These are phyloP conservation scores for Ogataea sp. DNA, from an alignment of 805 yeast genomes.

Conservation along the genomic window DNA sequence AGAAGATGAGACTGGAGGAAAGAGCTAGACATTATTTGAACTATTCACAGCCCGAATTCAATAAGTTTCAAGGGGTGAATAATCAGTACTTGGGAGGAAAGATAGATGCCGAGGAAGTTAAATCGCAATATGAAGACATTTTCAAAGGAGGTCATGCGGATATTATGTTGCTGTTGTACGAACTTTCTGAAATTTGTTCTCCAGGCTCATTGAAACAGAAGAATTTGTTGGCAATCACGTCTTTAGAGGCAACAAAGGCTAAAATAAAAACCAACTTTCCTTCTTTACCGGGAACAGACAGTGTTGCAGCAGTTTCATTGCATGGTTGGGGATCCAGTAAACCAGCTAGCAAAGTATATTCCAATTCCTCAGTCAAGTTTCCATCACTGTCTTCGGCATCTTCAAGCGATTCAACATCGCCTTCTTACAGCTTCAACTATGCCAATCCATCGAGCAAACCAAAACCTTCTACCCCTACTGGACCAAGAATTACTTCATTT, in stretches of 20 bases:
- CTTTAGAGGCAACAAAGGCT: constrained; percentile 16
- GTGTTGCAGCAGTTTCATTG: constrained; percentile 1
- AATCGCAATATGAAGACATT: constrained; percentile 36
- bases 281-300: constrained; percentile 27
- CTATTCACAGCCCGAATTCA: constrained; percentile 39
- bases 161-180: constrained; percentile 47
- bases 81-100: constrained; percentile 35
- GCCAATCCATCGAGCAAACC: constrained; percentile 16
- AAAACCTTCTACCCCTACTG: constrained; percentile 3
- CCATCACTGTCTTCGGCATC: background rate
- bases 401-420: background rate
- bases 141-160: constrained; percentile 42
- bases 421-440: background rate
- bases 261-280: constrained; percentile 39
- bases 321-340: constrained; percentile 6
- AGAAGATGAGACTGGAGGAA: constrained; percentile 63
- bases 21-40: constrained; percentile 75
- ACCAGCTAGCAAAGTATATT: constrained; percentile 4
- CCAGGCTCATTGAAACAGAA: constrained; percentile 34
- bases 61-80: constrained; percentile 42
- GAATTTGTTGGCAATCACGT: constrained; percentile 25
- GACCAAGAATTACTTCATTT: constrained; percentile 4
- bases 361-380: background rate
- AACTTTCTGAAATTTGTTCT: constrained; percentile 50
- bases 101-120: constrained; percentile 40